phyloP scores from a whole-genome alignment of 495 filamentous ascomycete genomes.

The Podospora pseudoanserina region DNA sequence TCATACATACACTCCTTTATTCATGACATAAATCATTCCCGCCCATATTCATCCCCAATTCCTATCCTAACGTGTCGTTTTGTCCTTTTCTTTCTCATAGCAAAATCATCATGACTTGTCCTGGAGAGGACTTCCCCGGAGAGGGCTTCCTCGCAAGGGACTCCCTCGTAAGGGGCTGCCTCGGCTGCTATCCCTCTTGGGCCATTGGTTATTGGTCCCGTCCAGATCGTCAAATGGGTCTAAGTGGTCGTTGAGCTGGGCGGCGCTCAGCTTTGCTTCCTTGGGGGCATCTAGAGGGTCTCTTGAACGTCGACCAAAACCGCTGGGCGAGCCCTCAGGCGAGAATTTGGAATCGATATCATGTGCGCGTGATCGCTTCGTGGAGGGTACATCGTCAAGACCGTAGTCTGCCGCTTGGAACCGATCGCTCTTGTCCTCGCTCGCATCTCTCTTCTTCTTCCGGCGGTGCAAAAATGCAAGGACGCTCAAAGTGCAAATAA shows the following conservation, averaged over 20 bases:
- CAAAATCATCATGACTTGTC: background rate
- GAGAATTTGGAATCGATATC: constrained; percentile 9
- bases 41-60: background rate
- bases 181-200: constrained; percentile 15
- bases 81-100: background rate
- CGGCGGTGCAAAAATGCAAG: constrained; percentile 26
- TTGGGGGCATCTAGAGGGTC: constrained; percentile 11
- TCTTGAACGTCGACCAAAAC: constrained; percentile 15
- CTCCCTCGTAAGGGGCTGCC: background rate
- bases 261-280: constrained; percentile 17
- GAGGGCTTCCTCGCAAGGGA: background rate
- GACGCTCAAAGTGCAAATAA: constrained; percentile 16
- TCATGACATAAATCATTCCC: constrained; percentile 1
- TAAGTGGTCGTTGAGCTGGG: constrained; percentile 13
- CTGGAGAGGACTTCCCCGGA: background rate
- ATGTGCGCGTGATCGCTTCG: constrained; percentile 2
- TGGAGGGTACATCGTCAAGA: constrained; percentile 20
- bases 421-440: constrained; percentile 26
- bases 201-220: constrained; percentile 11
- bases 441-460: constrained; percentile 23
- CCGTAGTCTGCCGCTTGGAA: constrained; percentile 31
- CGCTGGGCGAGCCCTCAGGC: constrained; percentile 8
- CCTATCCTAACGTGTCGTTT: background rate
- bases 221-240: constrained; percentile 22
- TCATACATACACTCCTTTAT: constrained; percentile 4